Percentiles rank a stretch among this genome's conserved stretches.
Evolutionary conservation across 805 yeast genomes (phyloP).

Genomic region (Wickerhamiella azyma): DNA sequence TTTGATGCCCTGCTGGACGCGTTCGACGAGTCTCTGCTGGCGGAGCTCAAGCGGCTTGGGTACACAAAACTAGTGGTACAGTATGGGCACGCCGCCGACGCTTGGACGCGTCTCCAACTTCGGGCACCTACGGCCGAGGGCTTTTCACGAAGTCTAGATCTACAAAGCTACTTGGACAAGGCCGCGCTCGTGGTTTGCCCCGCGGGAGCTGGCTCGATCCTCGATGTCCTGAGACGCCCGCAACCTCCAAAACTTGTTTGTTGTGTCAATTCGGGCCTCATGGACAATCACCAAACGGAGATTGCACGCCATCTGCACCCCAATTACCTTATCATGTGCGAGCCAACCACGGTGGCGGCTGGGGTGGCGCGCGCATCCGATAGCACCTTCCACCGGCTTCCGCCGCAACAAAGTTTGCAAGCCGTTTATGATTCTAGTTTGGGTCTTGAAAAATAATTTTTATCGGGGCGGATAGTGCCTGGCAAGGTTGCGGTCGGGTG

Average conservation of each 20-base stretch:
- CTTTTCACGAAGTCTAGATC: constrained; percentile 33
- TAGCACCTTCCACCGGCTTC: neutral
- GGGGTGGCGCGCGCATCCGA: constrained; percentile 4
- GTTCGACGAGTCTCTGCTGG: constrained; percentile 28
- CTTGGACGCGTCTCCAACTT: constrained; percentile 17
- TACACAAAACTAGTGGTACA: constrained; percentile 39
- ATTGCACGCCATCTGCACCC: constrained; percentile 44
- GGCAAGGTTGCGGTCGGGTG: no score
- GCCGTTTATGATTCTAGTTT: constrained; percentile 4
- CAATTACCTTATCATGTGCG: constrained; percentile 7
- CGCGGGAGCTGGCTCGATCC: constrained; percentile 83
- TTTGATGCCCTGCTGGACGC: constrained; percentile 45
- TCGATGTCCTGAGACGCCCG: constrained; percentile 51
- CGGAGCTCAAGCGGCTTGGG: constrained; percentile 28
- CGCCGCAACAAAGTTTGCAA: constrained; percentile 4
- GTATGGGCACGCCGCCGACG: constrained; percentile 36
- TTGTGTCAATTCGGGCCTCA: constrained; percentile 54
- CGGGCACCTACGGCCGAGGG: constrained; percentile 28
- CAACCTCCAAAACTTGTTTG: constrained; percentile 43
- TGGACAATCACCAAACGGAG: constrained; percentile 79
- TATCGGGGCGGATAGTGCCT: neutral
- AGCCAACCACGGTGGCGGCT: constrained; percentile 6
- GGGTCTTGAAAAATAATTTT: neutral
- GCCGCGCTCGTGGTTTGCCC: constrained; percentile 67
- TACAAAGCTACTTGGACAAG: constrained; percentile 30